Base-by-base conservation (phyloP, 345 rosid genomes). In the Bruguiera sexangula region DNA sequence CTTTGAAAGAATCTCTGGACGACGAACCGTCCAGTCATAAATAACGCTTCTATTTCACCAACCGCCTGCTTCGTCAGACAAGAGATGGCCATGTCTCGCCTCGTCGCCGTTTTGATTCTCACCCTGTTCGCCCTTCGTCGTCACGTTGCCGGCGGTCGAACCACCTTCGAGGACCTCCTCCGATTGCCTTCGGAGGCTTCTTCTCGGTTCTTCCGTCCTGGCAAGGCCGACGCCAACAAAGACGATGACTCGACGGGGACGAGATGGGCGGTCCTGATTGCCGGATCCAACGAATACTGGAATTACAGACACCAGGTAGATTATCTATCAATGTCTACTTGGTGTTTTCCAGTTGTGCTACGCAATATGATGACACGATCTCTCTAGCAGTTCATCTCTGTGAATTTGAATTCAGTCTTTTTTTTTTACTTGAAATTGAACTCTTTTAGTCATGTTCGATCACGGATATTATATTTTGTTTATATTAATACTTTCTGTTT, bases 261-360 rank as follows among this genome's bases (percentile, higher is more conserved):
- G 1, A 81, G 91, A 81, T 95, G 99, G 99, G 99, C 98, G 60
- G 89, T 96, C 61, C 82, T 96, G 59, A 86, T 89, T 63, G 99
- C 98, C 18, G 98, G 99, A 82, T 96, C 99, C 24, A 87, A 75
- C 32, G 97, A 96, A 24, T 96, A 87, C 67, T 88, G 97, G 98
- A 96, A 96, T 74, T 96, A 92, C 79, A 76, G 99, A 68, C 99
- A 96, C 53, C 98, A 96, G 95, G 99, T 87, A 27, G 31, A 19
- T 62, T 34, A 51, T 10, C 64, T 34, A 51, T 10, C 64, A 30
- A 31, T 43, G 22, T 27, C 19, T 36, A 48, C 30, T 65, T 72
- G 20, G 22, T 56, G 34, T 68, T 51, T 65, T 37, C 27, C 58
- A 31, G 22, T 30, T 22, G 15, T 27, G 20, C 10, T n/a, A 53